A percentile compares a stretch with the other conserved stretches of the same genome.
These are phyloP conservation scores for Mycena leptocephala DNA, from an alignment of 768 basidiomycete species.

Conservation along the genomic window DNA sequence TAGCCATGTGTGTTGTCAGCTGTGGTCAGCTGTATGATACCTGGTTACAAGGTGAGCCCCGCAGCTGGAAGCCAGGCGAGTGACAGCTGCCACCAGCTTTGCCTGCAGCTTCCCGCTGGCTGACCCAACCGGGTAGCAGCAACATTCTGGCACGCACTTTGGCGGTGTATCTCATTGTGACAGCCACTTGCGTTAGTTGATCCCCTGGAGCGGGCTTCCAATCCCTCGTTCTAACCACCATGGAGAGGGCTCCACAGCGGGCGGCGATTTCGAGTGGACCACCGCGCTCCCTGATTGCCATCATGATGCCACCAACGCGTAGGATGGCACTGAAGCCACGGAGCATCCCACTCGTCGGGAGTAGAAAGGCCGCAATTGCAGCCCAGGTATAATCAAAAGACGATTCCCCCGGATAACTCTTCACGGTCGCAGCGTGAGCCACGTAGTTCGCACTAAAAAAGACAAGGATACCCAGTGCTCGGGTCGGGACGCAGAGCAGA, in stretches of 20 bases:
- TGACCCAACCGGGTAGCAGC: too few relatives aligned
- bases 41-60: too few relatives aligned
- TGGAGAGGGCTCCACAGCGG: not conserved
- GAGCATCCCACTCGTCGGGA: not conserved
- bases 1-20: too few relatives aligned
- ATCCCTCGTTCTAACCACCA: not conserved
- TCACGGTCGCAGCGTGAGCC: not conserved
- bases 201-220: not conserved
- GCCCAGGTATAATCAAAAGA: not conserved
- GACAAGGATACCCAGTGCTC: not conserved
- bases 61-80: too few relatives aligned
- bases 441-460: not conserved
- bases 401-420: not conserved
- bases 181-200: not conserved
- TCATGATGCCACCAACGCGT: not conserved
- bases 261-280: not conserved
- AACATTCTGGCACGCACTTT: too few relatives aligned
- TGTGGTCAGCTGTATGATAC: too few relatives aligned
- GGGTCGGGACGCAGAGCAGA: not conserved
- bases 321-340: not conserved
- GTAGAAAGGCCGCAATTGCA: not conserved
- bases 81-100: too few relatives aligned
- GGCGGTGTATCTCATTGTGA: not conserved
- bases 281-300: too few relatives aligned
- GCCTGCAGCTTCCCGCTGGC: too few relatives aligned